These are phyloP conservation scores for Madurella fahalii DNA, from an alignment of 2,329 filamentous ascomycete genomes.

Conservation along the genomic window DNA sequence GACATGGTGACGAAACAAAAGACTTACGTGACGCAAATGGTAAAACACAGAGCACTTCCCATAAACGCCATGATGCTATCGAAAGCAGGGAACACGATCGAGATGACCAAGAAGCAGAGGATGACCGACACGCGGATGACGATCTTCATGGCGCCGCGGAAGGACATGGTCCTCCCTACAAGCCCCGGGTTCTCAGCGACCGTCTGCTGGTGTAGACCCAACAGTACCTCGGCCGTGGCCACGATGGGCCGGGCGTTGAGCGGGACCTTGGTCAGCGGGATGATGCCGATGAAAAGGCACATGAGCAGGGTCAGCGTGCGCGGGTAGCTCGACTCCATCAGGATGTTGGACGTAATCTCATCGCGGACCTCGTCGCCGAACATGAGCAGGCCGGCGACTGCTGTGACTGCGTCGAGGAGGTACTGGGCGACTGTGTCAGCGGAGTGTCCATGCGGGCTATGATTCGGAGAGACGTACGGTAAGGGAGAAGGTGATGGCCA, in stretches of 20 bases:
- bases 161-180: conserved; percentile 52
- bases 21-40: conserved; percentile 77
- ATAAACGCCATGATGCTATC: conserved; percentile 90
- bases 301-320: conserved; percentile 69
- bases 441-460: conserved; percentile 12
- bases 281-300: conserved; percentile 83
- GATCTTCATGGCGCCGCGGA: conserved; percentile 56
- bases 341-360: conserved; percentile 86
- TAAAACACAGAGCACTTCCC: conserved; percentile 85
- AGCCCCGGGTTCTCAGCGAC: conserved; percentile 45
- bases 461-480: conserved; percentile 52
- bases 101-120: conserved; percentile 69
- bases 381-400: conserved; percentile 84
- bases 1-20: background rate
- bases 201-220: conserved; percentile 59
- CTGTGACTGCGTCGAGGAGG: conserved; percentile 74
- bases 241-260: conserved; percentile 85
- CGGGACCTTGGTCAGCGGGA: conserved; percentile 92
- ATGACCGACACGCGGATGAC: conserved; percentile 63
- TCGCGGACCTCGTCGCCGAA: conserved; percentile 86
- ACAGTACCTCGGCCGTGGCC: conserved; percentile 75
- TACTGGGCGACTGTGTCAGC: conserved; percentile 47
- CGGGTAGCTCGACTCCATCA: conserved; percentile 71
- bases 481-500: conserved; percentile 79
- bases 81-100: conserved; percentile 68